Conservation (phyloP, 2,329 filamentous ascomycete genomes). For the Chrysoporthe austroafricana region DNA sequence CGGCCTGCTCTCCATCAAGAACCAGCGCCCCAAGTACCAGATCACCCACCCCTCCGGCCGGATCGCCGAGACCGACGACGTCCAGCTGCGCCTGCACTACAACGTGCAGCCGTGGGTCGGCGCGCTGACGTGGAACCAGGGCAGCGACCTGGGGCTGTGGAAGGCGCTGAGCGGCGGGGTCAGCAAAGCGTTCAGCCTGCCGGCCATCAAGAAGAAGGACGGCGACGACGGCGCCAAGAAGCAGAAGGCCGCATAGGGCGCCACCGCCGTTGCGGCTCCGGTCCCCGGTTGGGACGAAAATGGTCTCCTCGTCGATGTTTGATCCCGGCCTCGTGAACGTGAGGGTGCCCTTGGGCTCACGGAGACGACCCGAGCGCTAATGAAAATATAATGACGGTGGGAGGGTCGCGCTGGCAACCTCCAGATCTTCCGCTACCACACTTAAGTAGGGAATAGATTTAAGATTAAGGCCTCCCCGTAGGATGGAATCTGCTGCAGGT, state of each 20-base stretch:
- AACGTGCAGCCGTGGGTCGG: conserved; percentile 99
- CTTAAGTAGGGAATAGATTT: no score
- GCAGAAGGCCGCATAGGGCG: conserved; percentile 27
- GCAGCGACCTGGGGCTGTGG: conserved; percentile 63
- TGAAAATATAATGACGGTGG: background rate
- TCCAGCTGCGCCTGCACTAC: conserved; percentile 83
- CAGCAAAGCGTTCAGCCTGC: conserved; percentile 67
- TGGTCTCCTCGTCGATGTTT: background rate
- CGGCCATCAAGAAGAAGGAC: conserved; percentile 65
- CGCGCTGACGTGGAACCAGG: conserved; percentile 77
- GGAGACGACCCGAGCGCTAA: background rate
- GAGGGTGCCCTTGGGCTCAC: no score
- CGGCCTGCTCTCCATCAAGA: conserved; percentile 76
- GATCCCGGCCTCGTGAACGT: no score
- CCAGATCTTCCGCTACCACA: no score
- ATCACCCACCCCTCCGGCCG: conserved; percentile 87
- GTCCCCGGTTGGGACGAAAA: background rate
- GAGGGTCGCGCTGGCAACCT: no score
- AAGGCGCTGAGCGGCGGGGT: conserved; percentile 66
- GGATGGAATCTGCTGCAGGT: background rate
- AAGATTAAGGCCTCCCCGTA: no score
- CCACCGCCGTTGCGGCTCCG: background rate
- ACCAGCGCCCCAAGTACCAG: conserved; percentile 94
- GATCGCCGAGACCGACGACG: conserved; percentile 73
- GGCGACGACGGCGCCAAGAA: conserved; percentile 33